phyloP scores from a whole-genome alignment of 2,329 filamentous ascomycete species.

The Phyllachora maydis region DNA sequence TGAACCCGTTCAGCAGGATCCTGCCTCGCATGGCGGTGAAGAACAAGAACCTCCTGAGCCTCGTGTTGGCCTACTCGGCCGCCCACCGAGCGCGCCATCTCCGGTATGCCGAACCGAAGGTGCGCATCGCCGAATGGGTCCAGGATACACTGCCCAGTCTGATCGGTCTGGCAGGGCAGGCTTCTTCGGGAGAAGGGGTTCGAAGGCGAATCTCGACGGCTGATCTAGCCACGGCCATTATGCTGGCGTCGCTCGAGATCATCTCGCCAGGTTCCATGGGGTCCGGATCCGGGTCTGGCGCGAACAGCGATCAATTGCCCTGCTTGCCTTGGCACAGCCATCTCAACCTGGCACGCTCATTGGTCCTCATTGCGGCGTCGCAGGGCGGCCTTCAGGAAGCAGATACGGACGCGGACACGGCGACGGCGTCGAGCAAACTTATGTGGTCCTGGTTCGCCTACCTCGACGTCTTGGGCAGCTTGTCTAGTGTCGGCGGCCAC shows the following conservation, averaged over 20 bases:
- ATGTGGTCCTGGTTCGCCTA: constrained; percentile 70
- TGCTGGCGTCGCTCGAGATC: constrained; percentile 69
- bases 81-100: constrained; percentile 60
- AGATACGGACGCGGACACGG: no score
- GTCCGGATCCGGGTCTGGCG: constrained; percentile 11
- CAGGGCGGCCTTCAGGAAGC: constrained; percentile 19
- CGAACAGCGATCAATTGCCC: background rate
- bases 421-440: constrained; percentile 57
- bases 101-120: constrained; percentile 50
- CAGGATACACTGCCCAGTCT: constrained; percentile 58
- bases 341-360: constrained; percentile 52
- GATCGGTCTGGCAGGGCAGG: constrained; percentile 20
- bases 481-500: constrained; percentile 35
- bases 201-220: constrained; percentile 56
- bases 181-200: constrained; percentile 38
- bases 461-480: constrained; percentile 56
- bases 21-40: constrained; percentile 41
- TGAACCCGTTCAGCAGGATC: constrained; percentile 29
- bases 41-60: constrained; percentile 51
- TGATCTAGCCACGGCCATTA: constrained; percentile 63
- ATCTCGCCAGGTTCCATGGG: constrained; percentile 67
- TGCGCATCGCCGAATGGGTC: constrained; percentile 64
- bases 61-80: constrained; percentile 68
- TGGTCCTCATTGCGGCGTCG: constrained; percentile 51
- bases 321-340: constrained; percentile 69